Base-by-base conservation (phyloP, 352 stramenopile genomes). In the Phytophthora citrophthora region DNA sequence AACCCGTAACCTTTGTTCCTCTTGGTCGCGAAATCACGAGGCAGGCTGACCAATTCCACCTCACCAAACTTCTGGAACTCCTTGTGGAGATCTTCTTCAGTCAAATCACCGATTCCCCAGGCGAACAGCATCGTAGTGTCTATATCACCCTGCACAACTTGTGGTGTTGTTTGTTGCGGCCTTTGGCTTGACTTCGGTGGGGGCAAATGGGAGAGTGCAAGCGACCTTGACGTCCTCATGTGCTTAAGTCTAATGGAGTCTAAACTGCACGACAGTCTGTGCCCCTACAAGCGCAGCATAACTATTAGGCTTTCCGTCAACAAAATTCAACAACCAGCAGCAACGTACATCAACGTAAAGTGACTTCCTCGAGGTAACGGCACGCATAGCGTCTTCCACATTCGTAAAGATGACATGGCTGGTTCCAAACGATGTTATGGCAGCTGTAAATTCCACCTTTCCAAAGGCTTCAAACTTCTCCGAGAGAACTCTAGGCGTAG, bases 1-100 rank as follows among this genome's bases (percentile, higher is more conserved):
- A 91, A 92, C 24, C 75, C 85, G 54, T 79, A 93, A n/a, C 83
- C 77, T 56, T 88, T 91, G 64, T 67, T 86, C 59, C 83, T 86
- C 27, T 79, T 81, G 0, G 83, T 89, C 24, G 74, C 64, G 16
- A 68, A 79, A 49, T 94, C 76, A 12, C 72, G 65, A 18, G 76
- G 69, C 41, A 92, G 67, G 23, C 62, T 62, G 27, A 76, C 72
- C 45, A 77, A 69, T 23, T 83, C 70, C n/a, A 92, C 46, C 11
- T 90, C 81, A 31, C 85, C 85, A 51, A 76, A 94, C 49, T 88
- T 81, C 38, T 74, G 43, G 44, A 92, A 94, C 65, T 87, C 73
- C 16, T 76, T 54, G 1, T 63, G 72, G 26, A 94, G 66, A 49
- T 76, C 72, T 6, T 89, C 68, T 45, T 79, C 68, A 7, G 70